Percentiles rank a stretch among this genome's conserved stretches.
Evolutionary conservation across 352 stramenopile genomes (phyloP).

Genomic region (Phytopythium montanum): DNA sequence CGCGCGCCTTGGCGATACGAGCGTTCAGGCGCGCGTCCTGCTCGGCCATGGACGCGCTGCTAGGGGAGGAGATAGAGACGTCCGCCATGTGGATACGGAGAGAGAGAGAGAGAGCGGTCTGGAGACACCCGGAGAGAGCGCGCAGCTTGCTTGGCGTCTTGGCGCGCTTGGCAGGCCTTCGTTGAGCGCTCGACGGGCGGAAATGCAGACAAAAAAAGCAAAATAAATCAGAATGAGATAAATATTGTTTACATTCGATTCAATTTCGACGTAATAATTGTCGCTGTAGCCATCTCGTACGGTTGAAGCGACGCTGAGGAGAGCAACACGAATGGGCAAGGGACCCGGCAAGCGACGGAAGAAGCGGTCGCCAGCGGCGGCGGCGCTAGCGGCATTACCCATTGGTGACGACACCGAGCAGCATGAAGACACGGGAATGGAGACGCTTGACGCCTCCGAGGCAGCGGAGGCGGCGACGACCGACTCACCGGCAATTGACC

Average conservation of each 20-base stretch:
- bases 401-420: background rate
- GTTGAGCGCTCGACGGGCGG: background rate
- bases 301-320: too few relatives aligned
- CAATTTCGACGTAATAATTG: too few relatives aligned
- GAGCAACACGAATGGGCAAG: conserved; percentile 3
- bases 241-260: too few relatives aligned
- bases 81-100: conserved; percentile 4
- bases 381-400: background rate
- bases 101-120: background rate
- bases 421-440: background rate
- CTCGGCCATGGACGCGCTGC: conserved; percentile 11
- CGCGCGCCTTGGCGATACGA: conserved; percentile 49
- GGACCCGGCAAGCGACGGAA: background rate
- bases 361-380: conserved; percentile 1
- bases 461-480: background rate
- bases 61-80: background rate
- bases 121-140: too few relatives aligned
- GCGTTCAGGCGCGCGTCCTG: conserved; percentile 49
- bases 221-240: too few relatives aligned
- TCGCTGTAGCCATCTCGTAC: too few relatives aligned
- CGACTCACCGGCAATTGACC: background rate
- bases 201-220: background rate
- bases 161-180: too few relatives aligned
- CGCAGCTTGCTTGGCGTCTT: too few relatives aligned
- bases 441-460: background rate